These are phyloP conservation scores for Nicotiana undulata DNA, from an alignment of 257 asterid species.

Conservation along the genomic window DNA sequence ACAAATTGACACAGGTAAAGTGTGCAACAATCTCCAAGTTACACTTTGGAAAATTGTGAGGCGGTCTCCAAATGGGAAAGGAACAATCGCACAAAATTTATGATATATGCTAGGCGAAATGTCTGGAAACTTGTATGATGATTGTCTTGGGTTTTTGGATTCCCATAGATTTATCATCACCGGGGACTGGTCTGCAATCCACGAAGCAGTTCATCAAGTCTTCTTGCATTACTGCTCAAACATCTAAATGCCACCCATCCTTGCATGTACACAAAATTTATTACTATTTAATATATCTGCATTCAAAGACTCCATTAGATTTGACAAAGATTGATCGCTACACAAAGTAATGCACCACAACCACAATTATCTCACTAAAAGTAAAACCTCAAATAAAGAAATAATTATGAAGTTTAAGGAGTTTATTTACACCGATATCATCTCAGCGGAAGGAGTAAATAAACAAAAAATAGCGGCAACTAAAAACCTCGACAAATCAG, in stretches of 20 bases:
- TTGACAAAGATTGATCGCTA: not conserved
- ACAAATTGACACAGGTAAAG: not conserved
- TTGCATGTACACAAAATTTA: not conserved
- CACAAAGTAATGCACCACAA: not conserved
- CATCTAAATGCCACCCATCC: not conserved
- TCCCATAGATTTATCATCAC: not conserved
- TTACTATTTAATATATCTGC: not conserved
- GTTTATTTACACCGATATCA: not conserved
- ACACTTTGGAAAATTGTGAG: not conserved
- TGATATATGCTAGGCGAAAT: not conserved
- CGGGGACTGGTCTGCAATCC: not conserved
- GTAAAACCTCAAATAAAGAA: not conserved
- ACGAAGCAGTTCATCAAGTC: not conserved
- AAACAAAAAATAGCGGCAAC: not conserved
- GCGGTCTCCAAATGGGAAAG: not conserved
- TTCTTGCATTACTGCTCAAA: not conserved
- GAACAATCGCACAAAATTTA: not conserved
- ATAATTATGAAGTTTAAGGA: not conserved
- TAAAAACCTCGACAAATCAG: not conserved
- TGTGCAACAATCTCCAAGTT: not conserved
- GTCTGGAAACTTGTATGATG: not conserved
- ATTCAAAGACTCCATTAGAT: not conserved
- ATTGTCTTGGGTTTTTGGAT: not conserved
- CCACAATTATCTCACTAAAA: not conserved
- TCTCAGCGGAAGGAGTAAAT: not conserved